These are phyloP conservation scores for Mucor plumbeus DNA, from an alignment of 371 early-diverging fungal species.

Conservation along the genomic window DNA sequence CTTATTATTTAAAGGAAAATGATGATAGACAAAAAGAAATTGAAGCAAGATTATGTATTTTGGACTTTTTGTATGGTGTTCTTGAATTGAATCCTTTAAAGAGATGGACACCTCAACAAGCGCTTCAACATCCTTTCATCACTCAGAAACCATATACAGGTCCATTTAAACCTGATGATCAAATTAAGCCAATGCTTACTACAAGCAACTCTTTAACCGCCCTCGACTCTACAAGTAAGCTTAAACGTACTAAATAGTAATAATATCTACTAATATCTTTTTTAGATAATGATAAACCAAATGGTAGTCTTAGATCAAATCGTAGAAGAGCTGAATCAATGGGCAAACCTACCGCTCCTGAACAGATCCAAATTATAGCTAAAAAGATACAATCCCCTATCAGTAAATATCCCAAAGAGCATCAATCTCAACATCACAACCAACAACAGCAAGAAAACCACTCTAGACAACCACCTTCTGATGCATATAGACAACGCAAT, in stretches of 20 bases:
- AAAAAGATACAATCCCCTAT: constrained; percentile 26
- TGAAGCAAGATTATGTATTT: constrained; percentile 67
- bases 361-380: constrained; percentile 22
- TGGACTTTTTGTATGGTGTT: constrained; percentile 89
- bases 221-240: not conserved
- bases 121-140: constrained; percentile 92
- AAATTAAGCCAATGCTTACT: constrained; percentile 15
- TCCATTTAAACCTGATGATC: constrained; percentile 55
- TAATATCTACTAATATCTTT: not conserved
- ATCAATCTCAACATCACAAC: not conserved
- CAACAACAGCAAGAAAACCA: not conserved
- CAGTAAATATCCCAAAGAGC: constrained; percentile 22
- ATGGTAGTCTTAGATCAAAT: not conserved
- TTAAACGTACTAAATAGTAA: not conserved
- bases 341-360: constrained; percentile 24
- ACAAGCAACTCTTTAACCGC: not conserved
- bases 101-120: constrained; percentile 95
- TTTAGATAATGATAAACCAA: constrained; percentile 13
- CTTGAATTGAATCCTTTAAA: constrained; percentile 89
- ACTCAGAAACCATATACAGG: constrained; percentile 82
- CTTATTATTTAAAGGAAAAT: not conserved
- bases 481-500: constrained; percentile 32
- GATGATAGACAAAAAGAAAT: constrained; percentile 52
- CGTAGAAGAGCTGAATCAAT: constrained; percentile 30
- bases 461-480: constrained; percentile 7